Evolutionary conservation across 768 basidiomycete genomes (phyloP).

Genomic region (Clitopilus passeckerianus): DNA sequence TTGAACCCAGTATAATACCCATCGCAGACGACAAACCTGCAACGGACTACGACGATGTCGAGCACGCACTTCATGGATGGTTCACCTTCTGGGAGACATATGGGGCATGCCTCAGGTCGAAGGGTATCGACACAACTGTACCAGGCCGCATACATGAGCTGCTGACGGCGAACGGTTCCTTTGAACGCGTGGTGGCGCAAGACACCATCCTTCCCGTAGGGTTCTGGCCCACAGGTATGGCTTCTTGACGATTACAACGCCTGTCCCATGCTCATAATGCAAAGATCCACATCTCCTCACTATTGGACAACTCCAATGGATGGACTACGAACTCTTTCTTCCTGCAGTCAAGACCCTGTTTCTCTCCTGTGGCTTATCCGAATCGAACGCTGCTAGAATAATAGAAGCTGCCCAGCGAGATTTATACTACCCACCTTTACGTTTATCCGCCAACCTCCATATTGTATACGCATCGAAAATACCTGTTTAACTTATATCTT

Average conservation of each 20-base stretch:
- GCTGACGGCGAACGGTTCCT: conserved; percentile 42
- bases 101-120: conserved; percentile 44
- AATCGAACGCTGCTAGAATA: conserved; percentile 48
- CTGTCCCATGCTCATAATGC: not conserved
- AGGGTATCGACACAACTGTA: conserved; percentile 52
- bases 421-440: conserved; percentile 53
- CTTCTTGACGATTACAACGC: too few relatives aligned
- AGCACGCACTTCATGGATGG: conserved; percentile 49
- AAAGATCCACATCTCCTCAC: conserved; percentile 55
- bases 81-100: conserved; percentile 60
- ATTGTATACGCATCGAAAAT: conserved; percentile 49
- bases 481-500: conserved; percentile 3
- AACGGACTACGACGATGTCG: conserved; percentile 16
- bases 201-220: conserved; percentile 65
- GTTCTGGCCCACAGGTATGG: conserved; percentile 58
- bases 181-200: conserved; percentile 49
- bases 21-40: conserved; percentile 39
- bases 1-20: conserved; percentile 56
- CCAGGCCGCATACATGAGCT: conserved; percentile 50
- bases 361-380: conserved; percentile 45
- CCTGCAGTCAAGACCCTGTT: conserved; percentile 61
- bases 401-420: conserved; percentile 62
- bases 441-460: conserved; percentile 48
- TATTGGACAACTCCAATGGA: conserved; percentile 69
- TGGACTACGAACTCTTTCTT: conserved; percentile 63